Conservation (phyloP, 2,329 filamentous ascomycete genomes). For the Pyrenochaeta sp. region DNA sequence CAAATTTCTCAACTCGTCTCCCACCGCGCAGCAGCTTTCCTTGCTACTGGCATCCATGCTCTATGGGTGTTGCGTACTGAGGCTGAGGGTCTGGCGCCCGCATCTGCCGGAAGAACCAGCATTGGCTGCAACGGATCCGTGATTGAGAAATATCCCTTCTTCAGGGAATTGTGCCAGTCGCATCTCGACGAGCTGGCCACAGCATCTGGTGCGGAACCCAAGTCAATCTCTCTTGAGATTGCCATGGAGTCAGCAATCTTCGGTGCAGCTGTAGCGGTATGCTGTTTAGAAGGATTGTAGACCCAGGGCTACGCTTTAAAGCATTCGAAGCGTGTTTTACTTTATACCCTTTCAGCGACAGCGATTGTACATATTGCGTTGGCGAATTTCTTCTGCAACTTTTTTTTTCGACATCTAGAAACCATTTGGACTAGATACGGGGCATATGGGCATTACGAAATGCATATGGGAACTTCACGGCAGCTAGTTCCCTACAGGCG, state of each 20-base stretch:
- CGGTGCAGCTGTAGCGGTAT: slow-evolving; percentile 74
- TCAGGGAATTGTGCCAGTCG: slow-evolving; percentile 67
- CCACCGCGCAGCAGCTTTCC: slow-evolving; percentile 66
- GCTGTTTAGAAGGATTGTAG: slow-evolving; percentile 46
- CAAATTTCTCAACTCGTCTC: slow-evolving; percentile 63
- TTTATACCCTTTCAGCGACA: slow-evolving; percentile 22
- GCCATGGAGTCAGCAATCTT: slow-evolving; percentile 78
- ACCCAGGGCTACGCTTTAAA: neutral
- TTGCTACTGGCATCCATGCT: slow-evolving; percentile 70
- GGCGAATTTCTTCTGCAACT: neutral
- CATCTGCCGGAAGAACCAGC: slow-evolving; percentile 50
- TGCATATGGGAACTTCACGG: slow-evolving; percentile 21
- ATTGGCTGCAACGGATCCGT: slow-evolving; percentile 84
- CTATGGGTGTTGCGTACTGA: slow-evolving; percentile 65
- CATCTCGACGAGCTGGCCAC: slow-evolving; percentile 67
- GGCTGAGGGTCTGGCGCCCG: slow-evolving; percentile 54
- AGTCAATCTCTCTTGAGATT: slow-evolving; percentile 69
- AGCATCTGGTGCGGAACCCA: slow-evolving; percentile 49
- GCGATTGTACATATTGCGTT: slow-evolving; percentile 17
- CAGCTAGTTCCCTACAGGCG: slow-evolving; percentile 8
- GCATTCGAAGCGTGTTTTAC: neutral
- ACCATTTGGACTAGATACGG: neutral
- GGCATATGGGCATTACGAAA: slow-evolving; percentile 4
- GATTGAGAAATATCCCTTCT: slow-evolving; percentile 79
- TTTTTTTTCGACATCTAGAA: slow-evolving; percentile 7